Evolutionary conservation across 2,329 filamentous ascomycete genomes (phyloP), one percentile per base, ranked within the genome.

Genomic region (Calonectria honghensis): DNA sequence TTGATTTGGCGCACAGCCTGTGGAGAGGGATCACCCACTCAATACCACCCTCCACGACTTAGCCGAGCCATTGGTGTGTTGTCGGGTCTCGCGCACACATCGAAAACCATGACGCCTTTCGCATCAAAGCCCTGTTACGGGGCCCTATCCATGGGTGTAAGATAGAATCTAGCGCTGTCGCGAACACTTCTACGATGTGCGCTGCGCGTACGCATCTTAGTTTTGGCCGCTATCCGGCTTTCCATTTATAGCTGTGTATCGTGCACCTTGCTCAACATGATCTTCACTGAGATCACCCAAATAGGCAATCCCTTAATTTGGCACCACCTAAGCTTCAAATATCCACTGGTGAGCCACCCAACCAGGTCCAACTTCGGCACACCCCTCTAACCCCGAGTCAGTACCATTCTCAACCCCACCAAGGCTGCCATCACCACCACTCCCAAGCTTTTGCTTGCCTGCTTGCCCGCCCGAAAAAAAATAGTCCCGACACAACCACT

Each of bases 351-450:
- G 20, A 24, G 7, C 57, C 37, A 37, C 50, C 50, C 11, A 48
- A 41, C n/a, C 24, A 48, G 14, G 6, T 32, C 32, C 50, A 2
- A 35, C 18, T 50, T n/a, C 45, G 14, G 5, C 59, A 73, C 71
- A 7, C 37, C 14, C 59, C 31, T 41, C 66, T 70, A 73, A 65
- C 71, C 71, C 48, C 68, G 32, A 57, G 16, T n/a, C 2, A 11
- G n/a, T 20, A 39, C 48, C 18, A 10, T 41, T 39, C 37, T 37
- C 65, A 73, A 69, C 71, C 71, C 71, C 71, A 73, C 71, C 66
- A 73, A 70, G 54, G 57, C 71, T 66, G 71, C 71, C 71, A 73
- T 73, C 71, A 69, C 65, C 52, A 68, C 54, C 31, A 67, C 41
- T 27, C 63, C 70, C 71, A 69, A 70, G 71, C 66, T 70, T 68